A percentile compares a stretch with the other conserved stretches of the same genome.
These are phyloP conservation scores for Berkeleyomyces basicola DNA, from an alignment of 2,329 filamentous ascomycete genomes.

Conservation along the genomic window DNA sequence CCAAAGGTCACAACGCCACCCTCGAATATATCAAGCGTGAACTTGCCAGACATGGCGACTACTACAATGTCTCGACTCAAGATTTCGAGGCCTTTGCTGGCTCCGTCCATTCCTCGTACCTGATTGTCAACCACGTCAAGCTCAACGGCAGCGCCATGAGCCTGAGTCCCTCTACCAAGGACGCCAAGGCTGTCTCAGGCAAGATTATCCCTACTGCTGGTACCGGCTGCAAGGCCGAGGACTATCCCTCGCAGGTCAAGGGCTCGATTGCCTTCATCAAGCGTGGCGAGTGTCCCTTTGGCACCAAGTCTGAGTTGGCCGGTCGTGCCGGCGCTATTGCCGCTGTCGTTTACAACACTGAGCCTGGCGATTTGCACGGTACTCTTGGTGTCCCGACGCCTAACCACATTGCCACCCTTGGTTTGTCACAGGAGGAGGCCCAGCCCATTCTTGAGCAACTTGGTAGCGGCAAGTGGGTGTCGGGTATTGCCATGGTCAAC, in stretches of 20 bases:
- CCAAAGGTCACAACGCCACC: slow-evolving; percentile 43
- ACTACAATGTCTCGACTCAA: slow-evolving; percentile 48
- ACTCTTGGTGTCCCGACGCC: slow-evolving; percentile 47
- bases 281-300: slow-evolving; percentile 56
- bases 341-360: slow-evolving; percentile 60
- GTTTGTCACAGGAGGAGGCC: slow-evolving; percentile 44
- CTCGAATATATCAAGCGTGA: slow-evolving; percentile 44
- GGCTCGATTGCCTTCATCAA: slow-evolving; percentile 55
- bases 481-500: slow-evolving; percentile 43
- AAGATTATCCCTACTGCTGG: slow-evolving; percentile 43
- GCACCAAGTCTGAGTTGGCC: slow-evolving; percentile 50
- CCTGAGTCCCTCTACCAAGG: slow-evolving; percentile 47
- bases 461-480: slow-evolving; percentile 30
- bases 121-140: slow-evolving; percentile 37
- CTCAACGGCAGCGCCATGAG: slow-evolving; percentile 40
- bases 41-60: slow-evolving; percentile 37
- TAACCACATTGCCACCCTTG: slow-evolving; percentile 51
- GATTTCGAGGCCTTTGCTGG: slow-evolving; percentile 45
- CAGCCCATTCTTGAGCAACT: slow-evolving; percentile 38
- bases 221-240: slow-evolving; percentile 44
- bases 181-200: slow-evolving; percentile 41
- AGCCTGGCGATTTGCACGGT: slow-evolving; percentile 43
- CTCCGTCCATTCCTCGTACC: slow-evolving; percentile 39
- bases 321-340: slow-evolving; percentile 53
- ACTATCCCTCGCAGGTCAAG: slow-evolving; percentile 42